Base-by-base conservation (phyloP, 2,329 filamentous ascomycete species). In the Myriosclerotinia scirpicola region DNA sequence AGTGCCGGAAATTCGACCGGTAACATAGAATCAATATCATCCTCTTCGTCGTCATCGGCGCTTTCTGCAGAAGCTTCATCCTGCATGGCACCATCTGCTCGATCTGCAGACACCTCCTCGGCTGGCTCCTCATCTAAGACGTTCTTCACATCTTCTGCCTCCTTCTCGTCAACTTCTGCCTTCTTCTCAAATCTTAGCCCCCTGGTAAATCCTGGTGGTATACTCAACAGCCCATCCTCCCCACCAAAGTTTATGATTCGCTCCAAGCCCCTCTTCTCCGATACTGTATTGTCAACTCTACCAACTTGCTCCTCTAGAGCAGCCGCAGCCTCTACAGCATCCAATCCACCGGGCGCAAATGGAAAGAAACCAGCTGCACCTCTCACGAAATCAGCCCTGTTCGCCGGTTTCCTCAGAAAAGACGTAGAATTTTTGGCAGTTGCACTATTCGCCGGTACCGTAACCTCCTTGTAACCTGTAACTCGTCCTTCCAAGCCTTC, bases 401-500 rank as follows among this genome's bases (percentile, higher is more conserved):
- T 89, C 17, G 92, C 94, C 4, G 94, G 94, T 75, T 96, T 96
- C 55, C 95, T 86, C 20, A 91, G 81, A 52, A 97, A 82, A 6
- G 93, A 97, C 0, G 93, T 98, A 3, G 93, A 97, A 75, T 96
- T 97, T 80, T 97, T 99, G 58, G 93, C 94, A 20, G 91, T 97
- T 20, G 91, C 92, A 73, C 90, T 96, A 74, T 88, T 91, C 44
- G 92, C 92, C 6, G 94, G 92, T 11, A 98, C 88, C 0, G 95
- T 97, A 61, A 98, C 91, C 77, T 97, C 95, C 75, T 89, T 90
- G 78, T 99, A 98, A 61, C 93, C 93, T 11, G 92, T 96, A 34
- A 99, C 94, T 63, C 90, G 86, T 30, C 95, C 95, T 79, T 98
- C 93, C 17, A 98, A 84, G 7, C 95, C 95, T 78, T 97, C 92